Evolutionary conservation across 345 rosid genomes (phyloP).

Genomic region (Acer yangbiense): DNA sequence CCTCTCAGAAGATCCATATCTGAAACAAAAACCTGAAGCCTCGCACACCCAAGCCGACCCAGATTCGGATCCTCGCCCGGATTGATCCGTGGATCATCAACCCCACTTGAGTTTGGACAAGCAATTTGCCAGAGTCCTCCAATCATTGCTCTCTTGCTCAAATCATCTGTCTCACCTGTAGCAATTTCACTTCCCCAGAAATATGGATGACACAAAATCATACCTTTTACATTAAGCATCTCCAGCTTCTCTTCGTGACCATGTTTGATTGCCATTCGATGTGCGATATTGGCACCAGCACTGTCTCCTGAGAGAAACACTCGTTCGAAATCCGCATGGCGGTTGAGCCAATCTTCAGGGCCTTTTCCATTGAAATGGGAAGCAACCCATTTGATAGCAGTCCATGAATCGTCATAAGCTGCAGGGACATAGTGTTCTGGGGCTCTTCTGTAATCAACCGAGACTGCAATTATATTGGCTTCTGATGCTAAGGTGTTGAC

Average conservation of each 20-base stretch:
- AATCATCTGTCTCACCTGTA: constrained; percentile 3
- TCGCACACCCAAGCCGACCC: constrained; percentile 35
- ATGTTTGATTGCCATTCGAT: constrained; percentile 32
- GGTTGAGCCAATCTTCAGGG: constrained; percentile 43
- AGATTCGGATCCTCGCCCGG: constrained; percentile 41
- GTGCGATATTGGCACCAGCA: constrained; percentile 45
- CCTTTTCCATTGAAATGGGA: constrained; percentile 31
- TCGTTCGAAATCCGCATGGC: constrained; percentile 22
- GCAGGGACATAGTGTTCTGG: constrained; percentile 18
- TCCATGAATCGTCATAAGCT: constrained; percentile 35
- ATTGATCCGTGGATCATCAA: constrained; percentile 51
- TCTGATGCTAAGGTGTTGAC: constrained; percentile 28
- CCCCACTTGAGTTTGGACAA: constrained; percentile 40
- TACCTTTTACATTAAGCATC: constrained; percentile 25
- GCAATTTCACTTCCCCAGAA: constrained; percentile 36
- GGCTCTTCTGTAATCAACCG: constrained; percentile 27
- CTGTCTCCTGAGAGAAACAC: constrained; percentile 48
- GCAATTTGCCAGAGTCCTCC: constrained; percentile 24
- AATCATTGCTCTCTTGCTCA: not conserved
- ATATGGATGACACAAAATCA: constrained; percentile 26
- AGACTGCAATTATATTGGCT: constrained; percentile 27
- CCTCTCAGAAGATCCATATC: constrained; percentile 38
- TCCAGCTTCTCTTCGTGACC: constrained; percentile 16
- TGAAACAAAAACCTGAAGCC: constrained; percentile 47
- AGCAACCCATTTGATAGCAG: constrained; percentile 41